Evolutionary conservation across 1,284 basidiomycete species (phyloP), one percentile per base, ranked within the genome.

Genomic region (Phaffia rhodozyma): DNA sequence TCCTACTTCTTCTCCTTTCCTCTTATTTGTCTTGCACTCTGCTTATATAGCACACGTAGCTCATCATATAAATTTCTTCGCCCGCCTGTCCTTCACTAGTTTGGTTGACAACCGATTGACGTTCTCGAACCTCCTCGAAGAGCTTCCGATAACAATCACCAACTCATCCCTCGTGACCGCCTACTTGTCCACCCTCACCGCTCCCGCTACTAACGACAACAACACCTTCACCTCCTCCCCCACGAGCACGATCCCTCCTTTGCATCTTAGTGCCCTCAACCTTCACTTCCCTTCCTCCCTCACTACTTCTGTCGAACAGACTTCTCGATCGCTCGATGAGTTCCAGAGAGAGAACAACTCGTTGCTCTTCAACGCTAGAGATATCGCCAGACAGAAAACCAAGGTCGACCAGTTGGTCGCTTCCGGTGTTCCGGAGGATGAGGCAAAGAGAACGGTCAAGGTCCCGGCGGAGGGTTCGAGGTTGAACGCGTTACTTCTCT

Each of bases 271-370:
- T 79, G 78, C 72, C 32, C 73, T 78, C 57, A 55, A 70, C 67
- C 74, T 77, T 70, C 71, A 74, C 52, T 72, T 75, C 58, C 69
- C 67, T 78, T 83, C 66, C 75, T 86, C 71, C 78, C 74, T 78
- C 66, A 73, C 76, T 18, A 67, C 71, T 25, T 72, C 76, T 74
- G 78, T 94, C 68, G 86, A 89, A 76, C 83, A 86, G 74, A 84
- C 93, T 55, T 83, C 89, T 68, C 88, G 93, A 71, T 83, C 86
- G 0, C 80, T 96, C 68, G 90, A 93, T 74, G 83, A 80, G 66
- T 90, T 91, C 79, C 84, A 85, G 69, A 89, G 88, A 65, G 92
- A 96, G 76, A 87, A 91, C 72, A 88, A 91, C 68, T 97, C 97
- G 75, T 83, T 97, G 65, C 91, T 89, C 58, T 98, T 93, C 80